Conservation (phyloP, 164 flowering plant genomes). For the Chimonanthus salicifolius region DNA sequence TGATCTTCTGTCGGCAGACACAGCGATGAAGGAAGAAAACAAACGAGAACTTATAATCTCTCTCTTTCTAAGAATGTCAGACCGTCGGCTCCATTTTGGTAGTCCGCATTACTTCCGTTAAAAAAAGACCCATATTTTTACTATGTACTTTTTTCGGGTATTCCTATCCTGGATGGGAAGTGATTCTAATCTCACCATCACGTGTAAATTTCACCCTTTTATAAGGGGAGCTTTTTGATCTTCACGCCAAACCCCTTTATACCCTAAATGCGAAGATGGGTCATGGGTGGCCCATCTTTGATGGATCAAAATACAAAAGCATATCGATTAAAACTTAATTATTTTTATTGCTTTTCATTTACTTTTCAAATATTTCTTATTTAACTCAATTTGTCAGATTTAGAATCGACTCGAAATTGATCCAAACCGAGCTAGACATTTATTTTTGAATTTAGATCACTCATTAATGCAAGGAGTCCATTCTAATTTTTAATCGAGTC, state of each 20-base stretch:
- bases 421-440: background rate
- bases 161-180: no score
- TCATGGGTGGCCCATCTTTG: no score
- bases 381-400: no score
- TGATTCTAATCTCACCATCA: background rate
- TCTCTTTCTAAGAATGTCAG: background rate
- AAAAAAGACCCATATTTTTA: background rate
- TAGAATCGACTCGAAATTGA: background rate
- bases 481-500: background rate
- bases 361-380: no score
- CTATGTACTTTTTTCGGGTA: background rate
- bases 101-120: background rate
- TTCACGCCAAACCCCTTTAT: no score
- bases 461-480: background rate
- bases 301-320: no score
- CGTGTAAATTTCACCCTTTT: background rate
- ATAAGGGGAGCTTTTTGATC: no score
- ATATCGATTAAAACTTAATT: background rate
- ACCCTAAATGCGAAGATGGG: no score
- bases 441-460: background rate
- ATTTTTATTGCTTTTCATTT: no score
- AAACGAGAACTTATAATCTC: background rate
- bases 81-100: background rate
- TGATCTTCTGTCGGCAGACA: constrained; percentile 44
- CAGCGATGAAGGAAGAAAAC: constrained; percentile 16